Conservation (phyloP, 345 rosid genomes). For the Heritiera fomes region DNA sequence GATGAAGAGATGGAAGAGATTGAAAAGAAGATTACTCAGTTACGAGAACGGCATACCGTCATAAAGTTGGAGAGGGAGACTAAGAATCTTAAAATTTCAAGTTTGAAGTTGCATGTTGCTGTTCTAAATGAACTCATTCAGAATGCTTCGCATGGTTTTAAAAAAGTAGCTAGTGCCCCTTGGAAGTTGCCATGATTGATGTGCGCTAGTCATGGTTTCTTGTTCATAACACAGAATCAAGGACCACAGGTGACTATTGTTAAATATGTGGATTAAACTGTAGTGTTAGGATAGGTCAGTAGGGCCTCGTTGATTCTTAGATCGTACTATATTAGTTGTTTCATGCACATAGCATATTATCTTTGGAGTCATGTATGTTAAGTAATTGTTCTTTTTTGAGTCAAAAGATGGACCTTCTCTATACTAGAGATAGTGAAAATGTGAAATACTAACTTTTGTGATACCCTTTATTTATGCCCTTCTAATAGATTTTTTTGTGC, state of each 20-base stretch:
- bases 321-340: neutral
- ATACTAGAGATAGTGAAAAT: conserved; percentile 5
- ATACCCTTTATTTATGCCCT: neutral
- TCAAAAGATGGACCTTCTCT: neutral
- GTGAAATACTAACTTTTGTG: conserved; percentile 1
- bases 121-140: conserved; percentile 29
- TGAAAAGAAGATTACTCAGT: conserved; percentile 38
- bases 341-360: neutral
- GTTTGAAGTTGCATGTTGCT: conserved; percentile 29
- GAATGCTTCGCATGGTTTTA: conserved; percentile 32
- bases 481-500: neutral
- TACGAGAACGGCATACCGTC: conserved; percentile 37
- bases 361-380: neutral
- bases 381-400: neutral
- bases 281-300: neutral
- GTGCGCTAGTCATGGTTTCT: neutral
- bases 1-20: conserved; percentile 39
- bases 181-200: conserved; percentile 42
- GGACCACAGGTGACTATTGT: conserved; percentile 10
- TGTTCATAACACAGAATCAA: neutral
- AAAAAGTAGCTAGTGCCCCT: conserved; percentile 40
- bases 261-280: neutral
- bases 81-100: conserved; percentile 29
- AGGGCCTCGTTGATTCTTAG: conserved; percentile 1
- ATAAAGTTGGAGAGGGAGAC: conserved; percentile 34